Evolutionary conservation across 345 rosid species (phyloP).

Genomic region (Fremontodendron californicum): DNA sequence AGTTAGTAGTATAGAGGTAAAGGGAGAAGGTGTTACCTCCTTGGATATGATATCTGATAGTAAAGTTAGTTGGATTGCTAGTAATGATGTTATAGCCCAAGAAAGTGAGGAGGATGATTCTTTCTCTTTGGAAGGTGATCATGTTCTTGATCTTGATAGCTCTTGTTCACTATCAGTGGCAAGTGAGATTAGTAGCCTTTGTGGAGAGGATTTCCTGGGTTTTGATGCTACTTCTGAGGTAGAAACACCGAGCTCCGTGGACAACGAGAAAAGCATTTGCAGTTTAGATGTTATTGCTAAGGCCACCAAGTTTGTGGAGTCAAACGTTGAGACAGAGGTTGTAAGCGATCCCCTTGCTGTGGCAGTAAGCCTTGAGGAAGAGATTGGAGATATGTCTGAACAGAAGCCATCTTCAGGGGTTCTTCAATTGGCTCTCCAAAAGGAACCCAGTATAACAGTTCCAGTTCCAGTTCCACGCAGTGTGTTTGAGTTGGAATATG

Average conservation of each 20-base stretch:
- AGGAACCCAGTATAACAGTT: slow-evolving; percentile 25
- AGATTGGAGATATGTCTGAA: slow-evolving; percentile 29
- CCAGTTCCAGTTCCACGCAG: slow-evolving; percentile 45
- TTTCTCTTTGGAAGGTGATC: slow-evolving; percentile 58
- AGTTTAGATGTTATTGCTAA: slow-evolving; percentile 37
- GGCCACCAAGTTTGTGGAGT: slow-evolving; percentile 28
- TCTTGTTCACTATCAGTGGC: slow-evolving; percentile 55
- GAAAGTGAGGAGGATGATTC: slow-evolving; percentile 60
- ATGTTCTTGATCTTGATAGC: slow-evolving; percentile 42
- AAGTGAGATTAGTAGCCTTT: slow-evolving; percentile 73
- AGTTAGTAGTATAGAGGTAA: slow-evolving; percentile 27
- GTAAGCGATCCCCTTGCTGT: slow-evolving; percentile 33
- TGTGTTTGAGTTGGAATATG: slow-evolving; percentile 76
- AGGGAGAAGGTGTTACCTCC: slow-evolving; percentile 21
- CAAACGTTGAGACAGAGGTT: slow-evolving; percentile 30
- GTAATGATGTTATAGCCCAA: slow-evolving; percentile 29
- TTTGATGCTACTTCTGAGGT: slow-evolving; percentile 41
- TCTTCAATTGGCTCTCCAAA: slow-evolving; percentile 42
- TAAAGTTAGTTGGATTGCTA: slow-evolving; percentile 33
- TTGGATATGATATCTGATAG: slow-evolving; percentile 39
- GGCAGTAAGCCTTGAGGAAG: slow-evolving; percentile 40
- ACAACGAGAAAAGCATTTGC: slow-evolving; percentile 35
- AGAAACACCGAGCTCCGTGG: slow-evolving; percentile 32
- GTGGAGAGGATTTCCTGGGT: slow-evolving; percentile 53
- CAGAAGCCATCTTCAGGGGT: slow-evolving; percentile 34